phyloP scores from a whole-genome alignment of 2,329 filamentous ascomycete genomes.

The Davidsoniella virescens region DNA sequence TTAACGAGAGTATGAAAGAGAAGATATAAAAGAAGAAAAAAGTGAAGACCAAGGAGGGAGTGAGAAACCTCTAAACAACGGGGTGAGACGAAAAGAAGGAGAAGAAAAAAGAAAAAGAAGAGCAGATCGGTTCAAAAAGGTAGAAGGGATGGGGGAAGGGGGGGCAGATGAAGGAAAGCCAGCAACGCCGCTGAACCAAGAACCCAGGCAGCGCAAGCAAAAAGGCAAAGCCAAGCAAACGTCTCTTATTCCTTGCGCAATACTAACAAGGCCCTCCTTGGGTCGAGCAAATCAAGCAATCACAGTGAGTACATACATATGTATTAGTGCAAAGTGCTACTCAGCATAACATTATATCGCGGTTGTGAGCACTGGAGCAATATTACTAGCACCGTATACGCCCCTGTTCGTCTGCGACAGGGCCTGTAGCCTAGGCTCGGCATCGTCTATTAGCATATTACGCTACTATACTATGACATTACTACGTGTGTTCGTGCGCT shows the following conservation, averaged over 20 bases:
- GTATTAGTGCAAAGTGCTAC: too few species aligned
- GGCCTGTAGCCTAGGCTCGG: too few species aligned
- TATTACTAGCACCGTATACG: too few species aligned
- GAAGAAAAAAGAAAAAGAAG: constrained; percentile 16
- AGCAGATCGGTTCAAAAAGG: constrained; percentile 14
- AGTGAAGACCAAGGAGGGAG: constrained; percentile 14
- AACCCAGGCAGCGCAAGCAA: neutral
- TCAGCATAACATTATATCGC: too few species aligned
- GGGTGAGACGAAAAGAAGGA: constrained; percentile 17
- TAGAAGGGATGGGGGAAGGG: constrained; percentile 7
- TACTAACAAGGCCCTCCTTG: neutral
- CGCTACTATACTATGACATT: too few species aligned
- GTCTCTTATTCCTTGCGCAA: too few species aligned
- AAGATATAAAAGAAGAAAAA: constrained; percentile 17
- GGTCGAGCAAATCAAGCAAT: neutral
- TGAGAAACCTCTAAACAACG: constrained; percentile 10
- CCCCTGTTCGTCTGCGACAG: too few species aligned
- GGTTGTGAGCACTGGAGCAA: too few species aligned
- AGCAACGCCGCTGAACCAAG: constrained; percentile 11
- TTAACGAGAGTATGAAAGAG: constrained; percentile 18
- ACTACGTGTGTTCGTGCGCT: too few species aligned
- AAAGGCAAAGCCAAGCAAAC: neutral
- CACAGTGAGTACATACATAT: too few species aligned
- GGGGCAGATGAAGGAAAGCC: constrained; percentile 14
- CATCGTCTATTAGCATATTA: too few species aligned